phyloP scores from a whole-genome alignment of 805 yeast genomes.

The Sungouiozyma intestinalis region DNA sequence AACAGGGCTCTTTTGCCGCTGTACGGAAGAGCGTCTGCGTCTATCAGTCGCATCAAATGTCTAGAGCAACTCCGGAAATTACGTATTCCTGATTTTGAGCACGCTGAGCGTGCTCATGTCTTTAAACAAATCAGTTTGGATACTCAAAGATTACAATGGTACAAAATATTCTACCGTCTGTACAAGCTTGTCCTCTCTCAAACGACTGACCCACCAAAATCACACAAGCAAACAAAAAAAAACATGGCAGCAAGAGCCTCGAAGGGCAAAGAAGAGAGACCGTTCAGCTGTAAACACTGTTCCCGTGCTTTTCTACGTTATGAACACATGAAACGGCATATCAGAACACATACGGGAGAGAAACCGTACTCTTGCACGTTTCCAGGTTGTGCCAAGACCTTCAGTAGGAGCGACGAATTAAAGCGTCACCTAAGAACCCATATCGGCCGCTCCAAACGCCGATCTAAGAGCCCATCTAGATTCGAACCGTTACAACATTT shows the following conservation, averaged over 20 bases:
- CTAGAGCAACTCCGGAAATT: too few species aligned
- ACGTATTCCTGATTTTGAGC: too few species aligned
- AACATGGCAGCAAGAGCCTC: conserved; percentile 2
- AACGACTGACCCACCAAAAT: conserved; percentile 5
- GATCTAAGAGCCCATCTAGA: neutral
- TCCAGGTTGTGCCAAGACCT: conserved; percentile 70
- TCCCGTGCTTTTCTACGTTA: conserved; percentile 77
- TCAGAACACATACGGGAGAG: conserved; percentile 62
- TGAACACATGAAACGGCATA: conserved; percentile 85
- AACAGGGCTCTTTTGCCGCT: too few species aligned
- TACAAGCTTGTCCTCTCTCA: conserved; percentile 7
- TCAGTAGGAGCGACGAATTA: conserved; percentile 71
- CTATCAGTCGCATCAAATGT: too few species aligned
- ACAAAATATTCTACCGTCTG: neutral
- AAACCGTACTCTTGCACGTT: conserved; percentile 76
- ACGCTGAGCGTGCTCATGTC: too few species aligned
- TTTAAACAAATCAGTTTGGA: too few species aligned
- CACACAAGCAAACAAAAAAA: neutral
- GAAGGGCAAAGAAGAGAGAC: conserved; percentile 35
- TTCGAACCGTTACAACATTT: neutral
- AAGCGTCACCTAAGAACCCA: conserved; percentile 79
- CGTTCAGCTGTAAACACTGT: conserved; percentile 78
- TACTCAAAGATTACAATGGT: neutral
- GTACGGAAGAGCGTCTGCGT: too few species aligned
- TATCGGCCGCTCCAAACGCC: conserved; percentile 3